phyloP scores from a whole-genome alignment of 1,284 basidiomycete species.

The Abortiporus biennis region DNA sequence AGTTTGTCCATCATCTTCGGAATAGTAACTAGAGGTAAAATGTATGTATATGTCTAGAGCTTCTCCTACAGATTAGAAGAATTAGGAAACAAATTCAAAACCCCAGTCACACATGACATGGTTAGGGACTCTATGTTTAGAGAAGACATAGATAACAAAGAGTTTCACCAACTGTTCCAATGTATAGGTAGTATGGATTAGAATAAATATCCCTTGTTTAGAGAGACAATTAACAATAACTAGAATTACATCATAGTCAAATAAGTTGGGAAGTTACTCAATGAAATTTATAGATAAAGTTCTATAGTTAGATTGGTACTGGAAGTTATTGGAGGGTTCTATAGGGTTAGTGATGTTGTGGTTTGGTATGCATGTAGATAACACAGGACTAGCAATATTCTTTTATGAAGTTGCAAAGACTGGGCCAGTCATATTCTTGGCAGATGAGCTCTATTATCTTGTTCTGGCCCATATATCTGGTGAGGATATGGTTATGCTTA shows the following conservation, averaged over 20 bases:
- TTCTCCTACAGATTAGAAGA: slow-evolving; percentile 20
- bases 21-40: slow-evolving; percentile 22
- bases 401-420: slow-evolving; percentile 6
- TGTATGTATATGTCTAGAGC: slow-evolving; percentile 8
- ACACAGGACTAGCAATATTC: slow-evolving; percentile 11
- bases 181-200: slow-evolving; percentile 21
- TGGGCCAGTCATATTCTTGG: slow-evolving; percentile 10
- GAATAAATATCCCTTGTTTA: slow-evolving; percentile 14
- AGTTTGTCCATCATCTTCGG: slow-evolving; percentile 33
- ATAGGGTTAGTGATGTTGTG: slow-evolving; percentile 8
- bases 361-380: slow-evolving; percentile 6
- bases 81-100: slow-evolving; percentile 19
- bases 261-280: slow-evolving; percentile 1
- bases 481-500: slow-evolving; percentile 6
- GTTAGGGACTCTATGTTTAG: slow-evolving; percentile 22
- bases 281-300: slow-evolving; percentile 15
- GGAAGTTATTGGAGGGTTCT: slow-evolving; percentile 10
- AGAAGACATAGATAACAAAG: slow-evolving; percentile 25
- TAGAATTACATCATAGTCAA: slow-evolving; percentile 6
- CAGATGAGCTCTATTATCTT: slow-evolving; percentile 11
- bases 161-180: slow-evolving; percentile 25
- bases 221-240: slow-evolving; percentile 9
- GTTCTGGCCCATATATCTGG: slow-evolving; percentile 11
- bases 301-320: slow-evolving; percentile 7
- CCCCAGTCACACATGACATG: slow-evolving; percentile 26